Percentiles rank a stretch among this genome's conserved stretches.
Conservation (phyloP, 2,329 filamentous ascomycete genomes). For the Plectosphaerella plurivora region DNA sequence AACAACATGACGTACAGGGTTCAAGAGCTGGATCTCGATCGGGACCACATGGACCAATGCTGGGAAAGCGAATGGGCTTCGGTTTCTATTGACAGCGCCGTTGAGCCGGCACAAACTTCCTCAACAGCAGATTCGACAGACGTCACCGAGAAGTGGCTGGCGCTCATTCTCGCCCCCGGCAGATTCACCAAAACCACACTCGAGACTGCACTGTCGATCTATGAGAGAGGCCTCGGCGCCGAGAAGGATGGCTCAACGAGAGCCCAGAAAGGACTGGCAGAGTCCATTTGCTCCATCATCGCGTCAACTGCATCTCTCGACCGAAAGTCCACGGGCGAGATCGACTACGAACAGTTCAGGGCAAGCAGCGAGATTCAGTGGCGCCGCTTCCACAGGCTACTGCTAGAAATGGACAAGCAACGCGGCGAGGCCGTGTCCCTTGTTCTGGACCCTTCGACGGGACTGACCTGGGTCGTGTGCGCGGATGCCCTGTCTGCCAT, state of each 20-base stretch:
- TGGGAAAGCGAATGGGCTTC: constrained; percentile 69
- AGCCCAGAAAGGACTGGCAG: constrained; percentile 58
- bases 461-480: constrained; percentile 79
- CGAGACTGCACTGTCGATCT: constrained; percentile 78
- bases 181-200: constrained; percentile 76
- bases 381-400: constrained; percentile 82
- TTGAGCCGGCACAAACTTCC: constrained; percentile 51
- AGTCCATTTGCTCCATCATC: constrained; percentile 71
- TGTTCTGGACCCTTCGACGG: constrained; percentile 64
- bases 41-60: constrained; percentile 55
- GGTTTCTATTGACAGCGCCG: constrained; percentile 56
- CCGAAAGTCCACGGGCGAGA: constrained; percentile 55
- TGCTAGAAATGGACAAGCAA: constrained; percentile 81
- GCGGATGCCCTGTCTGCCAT: constrained; percentile 78
- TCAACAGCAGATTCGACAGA: constrained; percentile 62
- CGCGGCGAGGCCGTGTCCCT: constrained; percentile 78
- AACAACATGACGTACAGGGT: constrained; percentile 76
- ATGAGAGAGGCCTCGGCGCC: constrained; percentile 58
- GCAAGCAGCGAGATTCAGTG: constrained; percentile 76
- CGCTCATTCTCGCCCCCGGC: constrained; percentile 77
- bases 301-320: constrained; percentile 64
- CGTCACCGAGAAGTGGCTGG: constrained; percentile 79
- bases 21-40: constrained; percentile 67
- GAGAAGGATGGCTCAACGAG: constrained; percentile 34
- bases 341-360: constrained; percentile 74